Evolutionary conservation across 805 yeast genomes (phyloP).

Genomic region (Metschnikowia orientalis): DNA sequence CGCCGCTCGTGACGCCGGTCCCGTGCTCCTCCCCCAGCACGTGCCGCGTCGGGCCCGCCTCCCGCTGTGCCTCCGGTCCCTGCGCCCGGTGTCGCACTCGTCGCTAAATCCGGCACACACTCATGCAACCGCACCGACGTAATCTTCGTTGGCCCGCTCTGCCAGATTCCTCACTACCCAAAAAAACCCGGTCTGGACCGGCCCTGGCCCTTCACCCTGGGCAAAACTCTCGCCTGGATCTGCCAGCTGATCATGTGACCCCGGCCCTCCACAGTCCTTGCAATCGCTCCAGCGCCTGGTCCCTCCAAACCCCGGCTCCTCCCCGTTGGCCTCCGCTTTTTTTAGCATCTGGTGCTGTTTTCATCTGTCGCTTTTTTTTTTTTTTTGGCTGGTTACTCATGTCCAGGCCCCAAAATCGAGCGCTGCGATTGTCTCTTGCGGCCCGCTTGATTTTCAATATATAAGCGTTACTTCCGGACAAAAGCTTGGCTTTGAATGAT

Average conservation of each 20-base stretch:
- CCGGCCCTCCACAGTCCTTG: too few relatives aligned
- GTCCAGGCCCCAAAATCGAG: constrained; percentile 2
- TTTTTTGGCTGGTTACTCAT: background rate
- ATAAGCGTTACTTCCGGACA: constrained; percentile 2
- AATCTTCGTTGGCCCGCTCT: too few relatives aligned
- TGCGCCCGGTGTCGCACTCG: background rate
- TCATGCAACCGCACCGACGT: constrained; percentile 18
- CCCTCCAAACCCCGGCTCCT: background rate
- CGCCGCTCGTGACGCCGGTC: background rate
- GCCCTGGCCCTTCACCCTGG: too few relatives aligned
- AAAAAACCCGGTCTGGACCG: too few relatives aligned
- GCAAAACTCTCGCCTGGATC: too few relatives aligned
- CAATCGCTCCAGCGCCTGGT: too few relatives aligned
- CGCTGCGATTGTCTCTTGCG: constrained; percentile 5
- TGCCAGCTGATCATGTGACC: too few relatives aligned
- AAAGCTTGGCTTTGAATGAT: constrained; percentile 1
- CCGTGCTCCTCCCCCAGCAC: background rate
- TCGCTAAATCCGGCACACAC: constrained; percentile 3
- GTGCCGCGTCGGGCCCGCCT: background rate
- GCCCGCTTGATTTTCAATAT: constrained; percentile 2
- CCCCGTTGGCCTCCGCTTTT: constrained; percentile 1
- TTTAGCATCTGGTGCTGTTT: too few relatives aligned
- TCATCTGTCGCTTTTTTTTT: background rate
- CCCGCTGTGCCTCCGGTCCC: background rate
- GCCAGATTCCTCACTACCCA: too few relatives aligned